Percentiles rank a stretch among this genome's conserved stretches.
phyloP scores from a whole-genome alignment of 2,329 filamentous ascomycete species.

The Claviceps pazoutovae region DNA sequence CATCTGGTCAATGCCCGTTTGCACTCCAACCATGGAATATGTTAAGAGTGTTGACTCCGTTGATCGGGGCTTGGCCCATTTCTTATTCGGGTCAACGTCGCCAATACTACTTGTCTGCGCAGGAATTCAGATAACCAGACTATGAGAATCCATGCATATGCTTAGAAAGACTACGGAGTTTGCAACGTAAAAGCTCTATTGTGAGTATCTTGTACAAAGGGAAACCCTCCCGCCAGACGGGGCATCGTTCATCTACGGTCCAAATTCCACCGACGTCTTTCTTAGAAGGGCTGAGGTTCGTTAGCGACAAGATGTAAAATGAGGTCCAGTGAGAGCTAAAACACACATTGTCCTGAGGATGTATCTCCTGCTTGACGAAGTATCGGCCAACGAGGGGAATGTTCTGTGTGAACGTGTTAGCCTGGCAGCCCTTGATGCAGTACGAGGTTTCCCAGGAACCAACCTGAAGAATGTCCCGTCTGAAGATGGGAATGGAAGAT shows the following conservation, averaged over 20 bases:
- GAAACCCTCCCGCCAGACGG: constrained; percentile 13
- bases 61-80: neutral
- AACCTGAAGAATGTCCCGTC: constrained; percentile 45
- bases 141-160: neutral
- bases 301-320: constrained; percentile 11
- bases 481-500: constrained; percentile 47
- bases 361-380: constrained; percentile 40
- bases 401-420: constrained; percentile 25
- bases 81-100: neutral
- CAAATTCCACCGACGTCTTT: constrained; percentile 10
- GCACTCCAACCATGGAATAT: too few relatives aligned
- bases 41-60: too few relatives aligned
- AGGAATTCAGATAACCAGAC: neutral
- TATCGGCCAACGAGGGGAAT: constrained; percentile 37
- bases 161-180: neutral
- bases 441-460: constrained; percentile 6
- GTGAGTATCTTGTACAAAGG: constrained; percentile 25
- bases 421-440: neutral
- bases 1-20: too few relatives aligned
- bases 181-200: constrained; percentile 18
- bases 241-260: constrained; percentile 16
- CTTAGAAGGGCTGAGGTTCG: constrained; percentile 26
- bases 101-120: too few relatives aligned
- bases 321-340: neutral
- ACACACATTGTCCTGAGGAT: constrained; percentile 50